Evolutionary conservation across 2,329 filamentous ascomycete genomes (phyloP), one percentile per base, ranked within the genome.

Genomic region (Truncatella angustata): DNA sequence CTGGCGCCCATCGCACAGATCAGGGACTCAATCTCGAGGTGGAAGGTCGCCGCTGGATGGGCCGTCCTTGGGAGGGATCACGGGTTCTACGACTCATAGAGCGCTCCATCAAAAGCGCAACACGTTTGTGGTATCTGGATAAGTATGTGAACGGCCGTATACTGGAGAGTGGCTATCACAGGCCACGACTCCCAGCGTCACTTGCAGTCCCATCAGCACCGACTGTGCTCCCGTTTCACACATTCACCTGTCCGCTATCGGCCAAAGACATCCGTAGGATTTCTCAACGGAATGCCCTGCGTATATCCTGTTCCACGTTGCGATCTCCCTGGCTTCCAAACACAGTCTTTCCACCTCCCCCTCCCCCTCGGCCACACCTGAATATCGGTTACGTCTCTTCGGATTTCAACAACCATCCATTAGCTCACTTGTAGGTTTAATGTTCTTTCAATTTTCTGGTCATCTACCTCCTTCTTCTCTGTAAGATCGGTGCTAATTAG

Each of bases 391-490:
- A 99, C 68, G 86, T 99, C 34, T 97, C 94, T 3, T 97, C 94
- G 0, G 94, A 99, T 70, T 99, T 99, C 72, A 99, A 99, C 66
- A 99, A 99, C 62, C 94, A 99, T 66, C 94, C 94, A 4, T 75
- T 99, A 30, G 94, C 94, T 21, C 94, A 99, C 72, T 70, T 99
- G 79, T 84, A 73, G 73, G 79, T 63, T 12, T n/a, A n/a, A n/a
- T n/a, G n/a, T n/a, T n/a, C n/a, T n/a, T n/a, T n/a, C n/a, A n/a
- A n/a, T n/a, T n/a, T n/a, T n/a, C n/a, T n/a, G n/a, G n/a, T n/a
- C n/a, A n/a, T n/a, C n/a, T n/a, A n/a, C n/a, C n/a, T n/a, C n/a
- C n/a, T n/a, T n/a, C n/a, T n/a, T n/a, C n/a, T n/a, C n/a, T n/a
- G n/a, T n/a, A 21, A 10, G 18, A 3, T 18, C 20, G 9, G 10